A percentile compares a stretch with the other conserved stretches of the same genome.
These are phyloP conservation scores for Trichoderma hamatum DNA, from an alignment of 2,329 filamentous ascomycete species.

Conservation along the genomic window DNA sequence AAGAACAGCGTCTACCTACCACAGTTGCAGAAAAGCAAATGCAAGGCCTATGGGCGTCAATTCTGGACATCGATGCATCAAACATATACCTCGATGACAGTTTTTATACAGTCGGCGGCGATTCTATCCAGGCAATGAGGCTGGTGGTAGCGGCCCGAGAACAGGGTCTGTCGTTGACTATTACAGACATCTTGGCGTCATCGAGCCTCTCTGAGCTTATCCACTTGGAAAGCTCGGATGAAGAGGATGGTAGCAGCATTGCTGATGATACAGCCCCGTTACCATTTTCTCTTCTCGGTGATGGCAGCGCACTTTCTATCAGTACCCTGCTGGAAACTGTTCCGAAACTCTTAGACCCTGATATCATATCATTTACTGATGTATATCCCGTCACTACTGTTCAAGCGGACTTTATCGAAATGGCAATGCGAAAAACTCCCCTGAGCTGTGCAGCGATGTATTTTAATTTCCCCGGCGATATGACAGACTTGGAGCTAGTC, in stretches of 20 bases:
- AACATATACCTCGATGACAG: not conserved
- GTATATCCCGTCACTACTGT: not conserved
- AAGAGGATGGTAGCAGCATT: not conserved
- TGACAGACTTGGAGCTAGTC: not conserved
- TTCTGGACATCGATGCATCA: not conserved
- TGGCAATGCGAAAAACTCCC: not conserved
- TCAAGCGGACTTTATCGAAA: not conserved
- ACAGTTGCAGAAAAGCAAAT: not conserved
- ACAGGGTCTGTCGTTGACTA: not conserved
- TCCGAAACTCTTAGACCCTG: not conserved
- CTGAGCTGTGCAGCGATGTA: not conserved
- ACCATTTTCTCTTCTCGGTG: not conserved
- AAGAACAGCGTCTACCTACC: not conserved
- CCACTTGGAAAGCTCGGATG: not conserved
- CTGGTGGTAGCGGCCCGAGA: slow-evolving; percentile 43
- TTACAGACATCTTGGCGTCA: not conserved
- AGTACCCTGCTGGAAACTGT: not conserved
- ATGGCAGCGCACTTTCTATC: not conserved
- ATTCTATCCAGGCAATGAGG: slow-evolving; percentile 50
- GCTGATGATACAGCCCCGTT: not conserved
- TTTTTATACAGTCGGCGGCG: slow-evolving; percentile 39
- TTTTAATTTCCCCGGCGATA: not conserved
- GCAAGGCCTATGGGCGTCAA: not conserved
- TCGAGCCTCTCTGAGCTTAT: not conserved
- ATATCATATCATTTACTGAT: not conserved